Evolutionary conservation across 2,329 filamentous ascomycete species (phyloP), one percentile per base, ranked within the genome.

Genomic region (Aspergillus uvarum): DNA sequence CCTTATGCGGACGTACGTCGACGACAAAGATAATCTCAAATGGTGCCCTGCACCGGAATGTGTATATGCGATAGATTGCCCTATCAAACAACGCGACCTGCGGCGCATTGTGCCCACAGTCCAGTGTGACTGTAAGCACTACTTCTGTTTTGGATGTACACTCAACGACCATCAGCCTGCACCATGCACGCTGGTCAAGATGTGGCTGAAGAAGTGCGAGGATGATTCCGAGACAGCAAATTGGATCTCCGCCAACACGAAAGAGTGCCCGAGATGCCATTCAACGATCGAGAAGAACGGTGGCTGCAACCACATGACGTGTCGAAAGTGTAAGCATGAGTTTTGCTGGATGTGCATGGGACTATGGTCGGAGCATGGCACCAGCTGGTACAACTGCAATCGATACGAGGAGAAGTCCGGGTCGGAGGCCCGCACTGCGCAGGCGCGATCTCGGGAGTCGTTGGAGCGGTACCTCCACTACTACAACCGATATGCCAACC

Each of bases 301-400:
- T 55, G 93, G 93, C 3, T 97, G 93, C 80, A 97, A 97, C 79
- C 93, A 97, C 76, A 97, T 97, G 93, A 97, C 93, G 0, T 97
- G 93, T 74, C 84, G 93, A 59, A 97, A 97, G 76, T 97, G 93
- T 80, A 92, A 92, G 71, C 89, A 97, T 72, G 93, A 97, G 72
- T 97, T 99, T 72, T 99, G 95, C 79, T 99, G 95, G 95, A 98
- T 99, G 90, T 99, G 95, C 72, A 99, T 99, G 95, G 95, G 95
- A 0, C 82, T 96, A 0, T 99, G 95, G 95, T 96, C 92, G 1
- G 95, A 99, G 77, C 95, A 99, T 74, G 95, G 95, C 64, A 99
- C 94, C 3, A 96, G 92, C 78, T 99, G 95, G 95, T 99, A 99
- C 82, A 99, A 96, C 77, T 99, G 95, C 83, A 99, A 96, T 74